These are phyloP conservation scores for Vitis rotundifolia DNA, from an alignment of 164 flowering plant species.

Conservation along the genomic window DNA sequence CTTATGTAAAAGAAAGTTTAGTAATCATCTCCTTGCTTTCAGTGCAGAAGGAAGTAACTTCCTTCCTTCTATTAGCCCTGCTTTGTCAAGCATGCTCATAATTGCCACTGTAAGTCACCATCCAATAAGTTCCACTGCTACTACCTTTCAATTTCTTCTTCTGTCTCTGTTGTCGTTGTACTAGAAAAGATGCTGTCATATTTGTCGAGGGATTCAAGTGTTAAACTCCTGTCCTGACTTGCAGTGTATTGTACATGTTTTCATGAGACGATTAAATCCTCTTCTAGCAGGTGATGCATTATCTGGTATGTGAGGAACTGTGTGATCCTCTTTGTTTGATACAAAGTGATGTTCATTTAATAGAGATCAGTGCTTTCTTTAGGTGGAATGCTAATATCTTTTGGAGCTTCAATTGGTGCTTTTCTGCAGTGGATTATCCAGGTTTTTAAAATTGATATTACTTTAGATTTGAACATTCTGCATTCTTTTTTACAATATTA, in stretches of 20 bases:
- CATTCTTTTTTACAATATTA: neutral
- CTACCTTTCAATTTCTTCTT: neutral
- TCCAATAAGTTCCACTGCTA: neutral
- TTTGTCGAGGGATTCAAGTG: neutral
- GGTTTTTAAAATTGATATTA: conserved; percentile 15
- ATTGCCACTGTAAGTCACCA: conserved; percentile 20
- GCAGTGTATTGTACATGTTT: conserved; percentile 25
- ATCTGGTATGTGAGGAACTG: conserved; percentile 8
- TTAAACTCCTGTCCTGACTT: neutral
- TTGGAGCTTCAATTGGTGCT: conserved; percentile 33
- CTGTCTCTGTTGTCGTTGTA: neutral
- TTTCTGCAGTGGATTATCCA: conserved; percentile 35
- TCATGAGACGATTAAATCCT: conserved; percentile 9
- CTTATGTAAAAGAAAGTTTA: neutral
- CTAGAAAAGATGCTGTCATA: neutral
- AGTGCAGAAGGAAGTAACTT: conserved; percentile 35
- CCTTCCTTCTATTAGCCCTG: conserved; percentile 31
- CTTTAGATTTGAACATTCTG: neutral
- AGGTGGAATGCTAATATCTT: conserved; percentile 31
- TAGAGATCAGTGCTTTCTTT: conserved; percentile 2
- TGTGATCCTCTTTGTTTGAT: neutral
- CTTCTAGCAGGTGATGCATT: conserved; percentile 6
- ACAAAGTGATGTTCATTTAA: neutral
- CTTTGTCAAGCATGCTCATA: conserved; percentile 23
- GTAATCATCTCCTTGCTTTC: conserved; percentile 4